These are phyloP conservation scores for Isochrysis galbana DNA, from an alignment of 78 protist genomes.

Conservation along the genomic window DNA sequence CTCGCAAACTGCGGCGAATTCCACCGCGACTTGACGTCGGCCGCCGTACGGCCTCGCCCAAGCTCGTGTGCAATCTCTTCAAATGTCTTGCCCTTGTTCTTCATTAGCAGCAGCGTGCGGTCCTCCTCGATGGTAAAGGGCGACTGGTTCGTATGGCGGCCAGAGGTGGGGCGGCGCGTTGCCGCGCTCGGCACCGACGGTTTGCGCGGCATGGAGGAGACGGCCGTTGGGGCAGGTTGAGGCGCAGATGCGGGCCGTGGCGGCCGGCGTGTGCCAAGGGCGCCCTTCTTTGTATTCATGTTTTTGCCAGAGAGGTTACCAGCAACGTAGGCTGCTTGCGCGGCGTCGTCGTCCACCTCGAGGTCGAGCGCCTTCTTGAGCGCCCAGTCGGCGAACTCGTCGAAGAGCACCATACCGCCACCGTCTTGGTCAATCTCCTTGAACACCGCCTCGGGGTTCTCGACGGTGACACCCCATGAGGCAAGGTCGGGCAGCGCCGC, in stretches of 20 bases:
- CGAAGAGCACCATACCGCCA: background rate
- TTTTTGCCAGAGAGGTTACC: background rate
- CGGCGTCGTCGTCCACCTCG: background rate
- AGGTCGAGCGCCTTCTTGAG: background rate
- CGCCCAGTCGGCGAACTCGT: slow-evolving; percentile 7
- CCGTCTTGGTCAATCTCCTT: background rate
- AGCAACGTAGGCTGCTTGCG: background rate
- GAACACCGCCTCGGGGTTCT: background rate
- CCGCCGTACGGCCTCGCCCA: background rate
- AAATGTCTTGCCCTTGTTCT: background rate
- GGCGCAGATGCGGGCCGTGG: background rate
- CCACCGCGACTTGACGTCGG: background rate
- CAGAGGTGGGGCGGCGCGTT: background rate
- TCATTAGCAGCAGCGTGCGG: background rate
- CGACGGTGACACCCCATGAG: background rate
- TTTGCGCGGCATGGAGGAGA: background rate
- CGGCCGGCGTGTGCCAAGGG: too few species aligned
- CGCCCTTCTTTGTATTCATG: background rate
- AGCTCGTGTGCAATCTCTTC: background rate
- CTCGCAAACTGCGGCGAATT: background rate
- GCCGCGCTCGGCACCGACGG: background rate
- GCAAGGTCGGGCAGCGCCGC: background rate
- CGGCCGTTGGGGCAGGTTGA: too few species aligned
- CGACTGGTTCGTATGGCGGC: background rate
- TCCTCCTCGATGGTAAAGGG: background rate